Percentiles rank a stretch among this genome's conserved stretches.
Conservation (phyloP, 441 rosid species). For the Euphorbia schlechtendalii region DNA sequence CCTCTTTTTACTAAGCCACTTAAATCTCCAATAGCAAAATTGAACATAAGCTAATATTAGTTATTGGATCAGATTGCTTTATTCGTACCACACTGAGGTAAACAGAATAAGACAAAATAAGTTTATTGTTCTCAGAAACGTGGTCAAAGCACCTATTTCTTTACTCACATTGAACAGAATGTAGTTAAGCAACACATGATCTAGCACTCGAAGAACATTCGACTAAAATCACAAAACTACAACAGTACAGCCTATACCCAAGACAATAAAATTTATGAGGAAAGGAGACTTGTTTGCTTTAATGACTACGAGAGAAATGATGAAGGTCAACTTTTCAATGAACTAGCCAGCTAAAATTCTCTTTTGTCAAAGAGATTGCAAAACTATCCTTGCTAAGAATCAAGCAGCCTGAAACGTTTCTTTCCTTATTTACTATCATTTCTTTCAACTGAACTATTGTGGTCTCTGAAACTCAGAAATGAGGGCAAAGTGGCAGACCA, state of each 20-base stretch:
- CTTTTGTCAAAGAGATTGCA: no score
- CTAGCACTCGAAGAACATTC: neutral
- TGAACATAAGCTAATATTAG: neutral
- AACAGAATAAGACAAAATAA: no score
- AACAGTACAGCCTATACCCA: no score
- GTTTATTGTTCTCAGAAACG: neutral
- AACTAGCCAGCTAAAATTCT: neutral
- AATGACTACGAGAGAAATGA: neutral
- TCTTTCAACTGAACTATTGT: neutral
- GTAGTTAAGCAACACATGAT: neutral
- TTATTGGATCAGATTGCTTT: neutral
- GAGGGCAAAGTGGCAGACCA: neutral
- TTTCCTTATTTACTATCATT: neutral
- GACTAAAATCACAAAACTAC: neutral
- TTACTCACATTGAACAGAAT: neutral
- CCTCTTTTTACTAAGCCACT: neutral
- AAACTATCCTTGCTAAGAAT: neutral
- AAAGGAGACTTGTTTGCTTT: neutral
- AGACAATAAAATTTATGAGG: neutral
- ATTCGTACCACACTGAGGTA: neutral
- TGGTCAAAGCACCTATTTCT: neutral
- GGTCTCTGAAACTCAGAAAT: neutral
- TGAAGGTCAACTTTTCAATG: neutral
- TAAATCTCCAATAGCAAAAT: neutral
- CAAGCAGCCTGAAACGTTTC: conserved; percentile 1